Base-by-base conservation (phyloP, 768 basidiomycete species). In the Xerocomellus dryophilus region DNA sequence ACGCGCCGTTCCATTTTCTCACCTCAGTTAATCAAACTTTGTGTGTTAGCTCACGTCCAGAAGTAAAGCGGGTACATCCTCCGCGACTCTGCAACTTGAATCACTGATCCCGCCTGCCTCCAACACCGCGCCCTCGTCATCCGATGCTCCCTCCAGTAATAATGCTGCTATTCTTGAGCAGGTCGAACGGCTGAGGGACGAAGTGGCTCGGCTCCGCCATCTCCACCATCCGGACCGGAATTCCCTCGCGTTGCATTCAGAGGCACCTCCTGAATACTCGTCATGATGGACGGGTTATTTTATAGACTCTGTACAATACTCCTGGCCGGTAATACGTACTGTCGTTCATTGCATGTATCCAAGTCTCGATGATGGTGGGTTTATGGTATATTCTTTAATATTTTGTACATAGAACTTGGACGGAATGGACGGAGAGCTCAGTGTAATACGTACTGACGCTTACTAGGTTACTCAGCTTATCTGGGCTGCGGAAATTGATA, bases 151-250 rank as follows among this genome's bases (percentile, higher is more conserved):
- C 15, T 38, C 44, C 0, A 9, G 35, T 18, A 18, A 17, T 4
- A 18, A 34, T 23, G 7, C 43, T 3, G 41, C 3, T 17, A 21
- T 62, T 7, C 7, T 32, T 1, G 53, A 32, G 27, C 48, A 59
- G n/a, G 50, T 62, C 4, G 61, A 43, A 2, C 4, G 25, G 8
- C 41, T 62, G 1, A 42, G 47, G 31, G 50, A 27, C 1, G 61
- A 60, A 35, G 52, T 63, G 2, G 50, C 54, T 21, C 58, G 54
- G 29, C 49, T 63, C 4, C 53, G 55, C 12, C 14, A 35, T 6
- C 2, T 42, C 12, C 46, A 45, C 0, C 7, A 15, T 10, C 3
- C 31, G 6, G 21, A 34, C 15, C 25, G 11, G 18, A 2, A 27
- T 9, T 27, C 15, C 21, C 8, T 8, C 2, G 12, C 14, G 10